phyloP scores from a whole-genome alignment of 2,329 filamentous ascomycete species.

The Penicillium sp. region DNA sequence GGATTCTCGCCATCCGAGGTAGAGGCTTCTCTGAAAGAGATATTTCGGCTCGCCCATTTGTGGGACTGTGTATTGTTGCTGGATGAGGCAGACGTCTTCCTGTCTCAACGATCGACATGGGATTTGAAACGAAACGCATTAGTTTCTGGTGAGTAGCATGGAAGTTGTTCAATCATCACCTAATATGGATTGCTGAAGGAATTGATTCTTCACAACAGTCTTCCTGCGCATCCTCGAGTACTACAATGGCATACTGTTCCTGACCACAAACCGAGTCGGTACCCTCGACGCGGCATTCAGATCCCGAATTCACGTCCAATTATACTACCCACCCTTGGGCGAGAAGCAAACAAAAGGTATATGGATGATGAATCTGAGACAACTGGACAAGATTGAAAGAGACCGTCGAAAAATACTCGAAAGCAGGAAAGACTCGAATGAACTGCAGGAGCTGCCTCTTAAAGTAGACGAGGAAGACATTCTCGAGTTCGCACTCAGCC shows the following conservation, averaged over 20 bases:
- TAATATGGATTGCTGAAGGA: too few relatives aligned
- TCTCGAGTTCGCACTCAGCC: too few relatives aligned
- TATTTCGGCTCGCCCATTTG: constrained; percentile 35
- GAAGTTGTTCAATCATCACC: too few relatives aligned
- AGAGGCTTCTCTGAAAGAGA: too few relatives aligned
- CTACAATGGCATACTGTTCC: constrained; percentile 12
- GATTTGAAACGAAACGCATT: constrained; percentile 26
- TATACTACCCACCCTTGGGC: constrained; percentile 6
- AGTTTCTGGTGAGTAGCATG: constrained; percentile 20
- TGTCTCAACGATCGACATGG: constrained; percentile 11
- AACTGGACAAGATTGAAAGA: not conserved
- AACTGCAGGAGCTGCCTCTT: too few relatives aligned
- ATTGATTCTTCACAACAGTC: not conserved
- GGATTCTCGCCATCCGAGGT: too few relatives aligned
- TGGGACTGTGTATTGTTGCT: constrained; percentile 32
- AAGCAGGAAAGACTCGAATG: too few relatives aligned
- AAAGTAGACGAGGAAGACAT: too few relatives aligned
- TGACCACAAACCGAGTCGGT: constrained; percentile 13
- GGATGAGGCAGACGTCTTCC: constrained; percentile 24
- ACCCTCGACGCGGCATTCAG: constrained; percentile 11
- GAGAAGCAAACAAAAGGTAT: constrained; percentile 5
- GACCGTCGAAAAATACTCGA: too few relatives aligned
- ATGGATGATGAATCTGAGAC: constrained; percentile 3
- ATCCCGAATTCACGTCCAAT: constrained; percentile 11
- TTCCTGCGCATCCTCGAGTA: constrained; percentile 14